These are phyloP conservation scores for Xerocomus minutiporus DNA, from an alignment of 1,284 basidiomycete species.

Conservation along the genomic window DNA sequence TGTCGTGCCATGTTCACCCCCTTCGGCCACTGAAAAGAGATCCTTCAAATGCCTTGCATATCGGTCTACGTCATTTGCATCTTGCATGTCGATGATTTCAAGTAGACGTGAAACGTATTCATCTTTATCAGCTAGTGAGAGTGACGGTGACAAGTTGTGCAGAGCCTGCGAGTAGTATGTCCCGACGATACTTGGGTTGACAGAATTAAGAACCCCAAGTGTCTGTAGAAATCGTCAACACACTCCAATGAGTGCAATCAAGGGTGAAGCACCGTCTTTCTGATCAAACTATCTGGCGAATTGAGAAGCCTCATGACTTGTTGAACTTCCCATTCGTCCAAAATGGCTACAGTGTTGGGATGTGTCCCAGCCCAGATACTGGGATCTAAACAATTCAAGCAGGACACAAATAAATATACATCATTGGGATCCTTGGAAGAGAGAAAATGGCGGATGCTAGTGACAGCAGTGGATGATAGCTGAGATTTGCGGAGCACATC, in stretches of 20 bases:
- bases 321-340: constrained; percentile 68
- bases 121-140: constrained; percentile 34
- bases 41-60: constrained; percentile 54
- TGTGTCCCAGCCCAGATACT: constrained; percentile 62
- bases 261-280: constrained; percentile 46
- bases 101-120: constrained; percentile 45
- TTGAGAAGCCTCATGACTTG: constrained; percentile 61
- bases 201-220: constrained; percentile 46
- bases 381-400: constrained; percentile 54
- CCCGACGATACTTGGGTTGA: constrained; percentile 55
- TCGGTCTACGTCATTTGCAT: constrained; percentile 48
- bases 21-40: constrained; percentile 43
- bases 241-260: not conserved
- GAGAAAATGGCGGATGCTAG: constrained; percentile 52
- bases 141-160: constrained; percentile 35
- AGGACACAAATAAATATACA: constrained; percentile 59
- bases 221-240: constrained; percentile 43
- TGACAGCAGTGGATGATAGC: constrained; percentile 36
- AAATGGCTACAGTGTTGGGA: constrained; percentile 42
- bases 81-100: constrained; percentile 52
- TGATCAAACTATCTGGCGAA: constrained; percentile 53
- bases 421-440: constrained; percentile 54
- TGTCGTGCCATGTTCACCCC: constrained; percentile 24
- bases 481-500: constrained; percentile 31
- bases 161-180: constrained; percentile 49